Evolutionary conservation across 305 asterid species (phyloP), one percentile per base, ranked within the genome.

Genomic region (Rubia peregrina): DNA sequence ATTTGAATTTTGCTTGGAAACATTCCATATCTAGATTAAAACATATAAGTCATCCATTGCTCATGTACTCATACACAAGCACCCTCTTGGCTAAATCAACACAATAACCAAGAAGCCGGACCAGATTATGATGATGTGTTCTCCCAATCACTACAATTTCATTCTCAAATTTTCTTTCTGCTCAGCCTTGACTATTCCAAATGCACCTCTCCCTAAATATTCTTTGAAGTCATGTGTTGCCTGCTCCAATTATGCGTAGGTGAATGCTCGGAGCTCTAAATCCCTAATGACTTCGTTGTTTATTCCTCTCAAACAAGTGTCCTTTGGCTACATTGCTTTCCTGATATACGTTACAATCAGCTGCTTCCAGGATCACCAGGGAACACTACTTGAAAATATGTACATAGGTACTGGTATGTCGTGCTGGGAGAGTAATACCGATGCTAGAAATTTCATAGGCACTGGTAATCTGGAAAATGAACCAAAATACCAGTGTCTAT

Each of bases 1-100:
- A n/a, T n/a, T n/a, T n/a, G n/a, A n/a, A n/a, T n/a, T n/a, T n/a
- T n/a, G n/a, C n/a, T n/a, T n/a, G n/a, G n/a, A n/a, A n/a, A n/a
- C n/a, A n/a, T n/a, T n/a, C n/a, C n/a, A n/a, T n/a, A n/a, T n/a
- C n/a, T n/a, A n/a, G n/a, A n/a, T n/a, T n/a, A n/a, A n/a, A n/a
- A n/a, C n/a, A n/a, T n/a, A n/a, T n/a, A n/a, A n/a, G n/a, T n/a
- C n/a, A 80, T 49, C 89, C 86, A 42, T 79, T 82, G 80, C 72
- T 78, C 89, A 86, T 84, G 61, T 76, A 84, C 33, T 83, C 91
- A 0, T 81, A 74, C 59, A 83, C 83, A 53, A 87, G 48, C 8
- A 87, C 69, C 72, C 82, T 85, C 19, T 71, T 79, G 3, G 42
- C 36, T 43, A 42, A 38, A 26, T 71, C 61, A 10, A 44, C 40